Evolutionary conservation across 352 stramenopile species (phyloP).

Genomic region (Plasmopara viticola): DNA sequence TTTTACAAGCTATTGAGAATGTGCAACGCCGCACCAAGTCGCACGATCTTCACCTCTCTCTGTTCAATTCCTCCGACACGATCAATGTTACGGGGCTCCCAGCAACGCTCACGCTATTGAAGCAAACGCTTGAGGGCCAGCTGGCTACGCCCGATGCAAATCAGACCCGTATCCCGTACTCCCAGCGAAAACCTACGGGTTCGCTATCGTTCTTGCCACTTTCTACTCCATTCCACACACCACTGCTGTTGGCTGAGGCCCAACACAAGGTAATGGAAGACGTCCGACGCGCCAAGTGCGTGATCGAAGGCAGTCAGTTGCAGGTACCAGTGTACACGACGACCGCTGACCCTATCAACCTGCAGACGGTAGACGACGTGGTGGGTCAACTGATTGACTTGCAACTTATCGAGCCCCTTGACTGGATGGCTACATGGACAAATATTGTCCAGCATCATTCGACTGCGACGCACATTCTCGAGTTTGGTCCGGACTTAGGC

Average conservation of each 20-base stretch:
- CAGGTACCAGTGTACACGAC: constrained; percentile 67
- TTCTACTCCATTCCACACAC: constrained; percentile 76
- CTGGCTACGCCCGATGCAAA: constrained; percentile 49
- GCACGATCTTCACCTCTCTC: constrained; percentile 58
- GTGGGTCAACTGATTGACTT: constrained; percentile 46
- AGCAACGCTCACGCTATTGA: constrained; percentile 44
- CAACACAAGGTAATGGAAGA: constrained; percentile 43
- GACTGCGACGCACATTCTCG: constrained; percentile 59
- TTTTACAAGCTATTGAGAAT: constrained; percentile 49
- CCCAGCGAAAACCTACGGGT: constrained; percentile 65
- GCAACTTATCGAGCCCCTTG: constrained; percentile 54
- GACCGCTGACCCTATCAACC: constrained; percentile 36
- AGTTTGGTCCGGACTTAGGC: constrained; percentile 67
- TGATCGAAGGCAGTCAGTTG: constrained; percentile 40
- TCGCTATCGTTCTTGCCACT: constrained; percentile 51
- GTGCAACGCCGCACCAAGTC: constrained; percentile 37
- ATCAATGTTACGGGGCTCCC: constrained; percentile 72
- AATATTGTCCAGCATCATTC: constrained; percentile 29
- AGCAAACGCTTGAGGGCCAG: constrained; percentile 38
- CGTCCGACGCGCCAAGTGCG: constrained; percentile 36
- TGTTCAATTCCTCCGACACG: constrained; percentile 54
- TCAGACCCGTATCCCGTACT: constrained; percentile 76
- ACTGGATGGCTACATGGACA: constrained; percentile 54
- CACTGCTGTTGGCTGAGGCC: constrained; percentile 30
- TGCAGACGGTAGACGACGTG: constrained; percentile 46